Evolutionary conservation across 2,329 filamentous ascomycete species (phyloP).

Genomic region (Epichloe hybrida): DNA sequence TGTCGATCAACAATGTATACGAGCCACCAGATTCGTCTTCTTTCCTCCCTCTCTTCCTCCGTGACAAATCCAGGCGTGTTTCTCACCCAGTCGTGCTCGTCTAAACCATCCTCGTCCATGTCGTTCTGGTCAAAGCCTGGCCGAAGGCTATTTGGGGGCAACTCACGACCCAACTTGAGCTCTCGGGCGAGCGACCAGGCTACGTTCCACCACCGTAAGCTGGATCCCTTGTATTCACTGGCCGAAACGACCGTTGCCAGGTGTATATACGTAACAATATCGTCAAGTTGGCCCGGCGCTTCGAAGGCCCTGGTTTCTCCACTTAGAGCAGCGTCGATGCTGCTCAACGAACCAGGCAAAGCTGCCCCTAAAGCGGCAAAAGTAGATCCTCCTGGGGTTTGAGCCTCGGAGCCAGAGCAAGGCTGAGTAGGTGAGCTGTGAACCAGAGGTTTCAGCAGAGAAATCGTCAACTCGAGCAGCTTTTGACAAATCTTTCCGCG

Average conservation of each 20-base stretch:
- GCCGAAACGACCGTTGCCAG: slow-evolving; percentile 87
- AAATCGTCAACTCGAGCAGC: slow-evolving; percentile 73
- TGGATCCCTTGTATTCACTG: slow-evolving; percentile 87
- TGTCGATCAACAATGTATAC: slow-evolving; percentile 85
- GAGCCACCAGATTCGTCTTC: slow-evolving; percentile 86
- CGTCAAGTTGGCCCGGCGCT: slow-evolving; percentile 68
- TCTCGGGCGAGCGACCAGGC: slow-evolving; percentile 86
- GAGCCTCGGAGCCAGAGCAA: slow-evolving; percentile 33
- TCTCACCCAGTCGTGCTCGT: slow-evolving; percentile 32
- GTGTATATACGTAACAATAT: slow-evolving; percentile 85
- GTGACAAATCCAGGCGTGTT: slow-evolving; percentile 36
- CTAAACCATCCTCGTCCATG: slow-evolving; percentile 27
- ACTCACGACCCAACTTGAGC: slow-evolving; percentile 72
- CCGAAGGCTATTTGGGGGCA: slow-evolving; percentile 48
- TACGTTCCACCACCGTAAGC: slow-evolving; percentile 87
- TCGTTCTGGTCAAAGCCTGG: slow-evolving; percentile 26
- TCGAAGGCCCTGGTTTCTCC: slow-evolving; percentile 51
- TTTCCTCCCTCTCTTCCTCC: slow-evolving; percentile 80
- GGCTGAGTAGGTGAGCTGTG: slow-evolving; percentile 49
- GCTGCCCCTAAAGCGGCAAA: slow-evolving; percentile 68
- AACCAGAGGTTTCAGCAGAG: slow-evolving; percentile 72
- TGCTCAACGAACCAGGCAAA: slow-evolving; percentile 44
- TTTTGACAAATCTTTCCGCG: slow-evolving; percentile 78
- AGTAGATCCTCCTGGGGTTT: slow-evolving; percentile 59
- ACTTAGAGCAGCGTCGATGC: slow-evolving; percentile 34